Base-by-base conservation (phyloP, 306 rosid genomes). In the Clitoria ternatea region DNA sequence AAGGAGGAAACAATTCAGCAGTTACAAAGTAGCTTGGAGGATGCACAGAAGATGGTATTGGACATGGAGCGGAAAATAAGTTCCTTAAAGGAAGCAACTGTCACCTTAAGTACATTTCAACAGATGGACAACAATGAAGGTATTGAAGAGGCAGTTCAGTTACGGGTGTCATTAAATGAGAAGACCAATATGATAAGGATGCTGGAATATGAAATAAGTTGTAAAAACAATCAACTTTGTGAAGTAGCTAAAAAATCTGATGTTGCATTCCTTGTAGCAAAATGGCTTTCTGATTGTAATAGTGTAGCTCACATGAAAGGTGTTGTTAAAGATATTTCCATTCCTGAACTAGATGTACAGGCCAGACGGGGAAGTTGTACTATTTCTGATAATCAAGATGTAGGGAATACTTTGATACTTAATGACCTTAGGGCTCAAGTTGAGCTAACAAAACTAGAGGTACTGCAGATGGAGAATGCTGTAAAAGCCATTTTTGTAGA, bases 1-100 rank as follows among this genome's bases (percentile, higher is more conserved):
- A 94, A 90, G 85, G 97, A 94, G 82, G 96, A 90, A 85, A 84
- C 88, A 74, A 85, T 94, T 81, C 80, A 76, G 70, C 78, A 83
- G 42, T 83, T 94, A 39, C 81, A 85, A 53, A 78, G 80, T 75
- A 89, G 90, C 80, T 83, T 90, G 92, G 88, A 89, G 83, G 88
- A 87, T 73, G 96, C 97, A 33, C 97, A 78, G 37, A 82, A 63
- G 30, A 77, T 83, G 90, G 82, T 84, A 47, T 36, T 50, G 72
- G 97, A 87, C 53, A 79, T 90, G 98, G 92, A 80, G 80, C 64
- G 78, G 76, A 94, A 90, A 81, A 33, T 94, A 69, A 78, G 77
- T 79, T 87, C 94, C 54, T 85, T 94, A 75, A 93, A 80, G 80
- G 94, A 86, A 69, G 98, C 87, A 68, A 80, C 95, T 45, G 56